Evolutionary conservation across 352 stramenopile genomes (phyloP).

Genomic region (Phytopythium cucurbitacearum): DNA sequence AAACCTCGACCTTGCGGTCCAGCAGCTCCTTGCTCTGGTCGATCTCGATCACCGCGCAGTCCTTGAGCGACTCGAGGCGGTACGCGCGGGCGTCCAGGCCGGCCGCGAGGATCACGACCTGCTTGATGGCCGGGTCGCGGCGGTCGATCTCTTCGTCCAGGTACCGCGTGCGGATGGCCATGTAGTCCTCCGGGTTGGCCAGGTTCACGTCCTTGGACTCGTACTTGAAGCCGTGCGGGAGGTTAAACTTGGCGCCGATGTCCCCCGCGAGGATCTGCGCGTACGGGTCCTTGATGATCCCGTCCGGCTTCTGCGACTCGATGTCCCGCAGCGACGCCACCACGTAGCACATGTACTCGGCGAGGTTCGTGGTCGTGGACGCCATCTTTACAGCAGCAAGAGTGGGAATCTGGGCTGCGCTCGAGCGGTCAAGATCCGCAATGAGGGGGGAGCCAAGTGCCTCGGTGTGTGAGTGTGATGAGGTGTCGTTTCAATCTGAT

Average conservation of each 20-base stretch:
- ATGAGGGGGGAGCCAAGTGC: too few relatives aligned
- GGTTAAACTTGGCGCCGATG: slow-evolving; percentile 9
- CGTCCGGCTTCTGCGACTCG: slow-evolving; percentile 22
- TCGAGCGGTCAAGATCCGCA: too few relatives aligned
- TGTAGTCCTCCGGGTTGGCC: slow-evolving; percentile 17
- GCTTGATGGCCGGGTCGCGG: slow-evolving; percentile 29
- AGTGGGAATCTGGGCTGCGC: too few relatives aligned
- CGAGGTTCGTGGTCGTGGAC: not conserved
- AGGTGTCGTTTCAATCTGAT: too few relatives aligned
- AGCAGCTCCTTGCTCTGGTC: slow-evolving; percentile 42
- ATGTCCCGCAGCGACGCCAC: slow-evolving; percentile 27
- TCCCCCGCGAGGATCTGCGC: slow-evolving; percentile 24
- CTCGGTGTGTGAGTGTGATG: too few relatives aligned
- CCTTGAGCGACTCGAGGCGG: slow-evolving; percentile 30
- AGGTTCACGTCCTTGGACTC: not conserved
- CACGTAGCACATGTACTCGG: slow-evolving; percentile 26
- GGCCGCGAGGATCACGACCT: slow-evolving; percentile 49
- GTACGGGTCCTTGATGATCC: slow-evolving; percentile 31
- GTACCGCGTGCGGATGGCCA: slow-evolving; percentile 37
- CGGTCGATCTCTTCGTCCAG: slow-evolving; percentile 45
- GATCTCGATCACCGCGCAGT: slow-evolving; percentile 44
- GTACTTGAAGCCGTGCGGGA: slow-evolving; percentile 15
- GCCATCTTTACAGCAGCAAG: too few relatives aligned
- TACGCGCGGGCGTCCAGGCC: slow-evolving; percentile 52
- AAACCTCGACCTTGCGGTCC: slow-evolving; percentile 33